phyloP scores from a whole-genome alignment of 345 rosid species.

The Crucihimalaya himalaica region DNA sequence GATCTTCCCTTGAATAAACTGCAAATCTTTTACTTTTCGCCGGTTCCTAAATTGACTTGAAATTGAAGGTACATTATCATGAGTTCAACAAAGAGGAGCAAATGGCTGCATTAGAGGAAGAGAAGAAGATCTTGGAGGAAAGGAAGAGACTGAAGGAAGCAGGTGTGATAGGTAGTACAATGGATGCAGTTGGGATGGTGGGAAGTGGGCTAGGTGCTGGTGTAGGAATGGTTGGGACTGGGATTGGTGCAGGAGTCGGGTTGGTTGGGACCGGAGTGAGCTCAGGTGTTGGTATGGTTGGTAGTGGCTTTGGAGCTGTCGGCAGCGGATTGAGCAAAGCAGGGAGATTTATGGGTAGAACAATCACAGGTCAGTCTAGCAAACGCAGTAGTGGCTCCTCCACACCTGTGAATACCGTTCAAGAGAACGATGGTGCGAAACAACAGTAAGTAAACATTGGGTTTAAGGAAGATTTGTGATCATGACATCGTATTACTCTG shows the following conservation, averaged over 20 bases:
- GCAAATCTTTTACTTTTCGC: neutral
- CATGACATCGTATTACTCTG: constrained; percentile 6
- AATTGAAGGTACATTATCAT: constrained; percentile 63
- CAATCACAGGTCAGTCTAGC: constrained; percentile 74
- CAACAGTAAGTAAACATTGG: constrained; percentile 38
- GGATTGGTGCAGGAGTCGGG: constrained; percentile 76
- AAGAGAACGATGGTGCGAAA: constrained; percentile 51
- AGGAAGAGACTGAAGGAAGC: constrained; percentile 85
- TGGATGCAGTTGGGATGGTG: constrained; percentile 66
- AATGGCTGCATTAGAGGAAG: constrained; percentile 76
- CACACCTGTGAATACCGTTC: constrained; percentile 67
- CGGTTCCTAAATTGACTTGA: constrained; percentile 33
- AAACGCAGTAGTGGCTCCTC: constrained; percentile 71
- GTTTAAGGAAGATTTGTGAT: constrained; percentile 33
- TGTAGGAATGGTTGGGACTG: constrained; percentile 74
- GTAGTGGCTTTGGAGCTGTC: constrained; percentile 73
- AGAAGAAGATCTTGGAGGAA: constrained; percentile 84
- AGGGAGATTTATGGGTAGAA: constrained; percentile 85
- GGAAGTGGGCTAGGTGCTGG: constrained; percentile 65
- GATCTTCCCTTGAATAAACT: constrained; percentile 12
- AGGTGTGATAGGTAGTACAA: constrained; percentile 92
- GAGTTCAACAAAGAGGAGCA: constrained; percentile 88
- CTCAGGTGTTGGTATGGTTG: constrained; percentile 62
- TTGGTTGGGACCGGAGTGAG: constrained; percentile 54
- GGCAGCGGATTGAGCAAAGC: constrained; percentile 86